Conservation (phyloP, 495 filamentous ascomycete species). For the Aspergillus egyptiacus region DNA sequence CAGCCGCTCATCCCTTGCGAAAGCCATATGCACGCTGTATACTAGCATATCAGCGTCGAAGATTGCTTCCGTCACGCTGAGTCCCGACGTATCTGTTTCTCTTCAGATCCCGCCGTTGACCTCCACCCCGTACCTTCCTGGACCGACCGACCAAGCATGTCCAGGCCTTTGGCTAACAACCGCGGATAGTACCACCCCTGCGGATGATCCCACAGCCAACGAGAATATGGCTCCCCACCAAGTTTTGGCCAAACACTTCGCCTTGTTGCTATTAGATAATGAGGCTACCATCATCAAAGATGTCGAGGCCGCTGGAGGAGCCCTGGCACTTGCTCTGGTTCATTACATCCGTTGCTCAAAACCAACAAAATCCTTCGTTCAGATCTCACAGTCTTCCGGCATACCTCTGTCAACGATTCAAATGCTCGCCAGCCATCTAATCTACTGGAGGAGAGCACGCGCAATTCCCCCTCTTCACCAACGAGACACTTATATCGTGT, state of each 20-base stretch:
- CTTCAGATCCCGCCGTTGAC: constrained; percentile 81
- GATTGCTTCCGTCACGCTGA: constrained; percentile 67
- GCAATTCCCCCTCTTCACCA: constrained; percentile 87
- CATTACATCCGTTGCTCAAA: constrained; percentile 80
- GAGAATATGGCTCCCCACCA: constrained; percentile 45
- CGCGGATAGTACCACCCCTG: constrained; percentile 61
- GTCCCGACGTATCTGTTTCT: constrained; percentile 58
- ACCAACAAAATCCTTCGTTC: constrained; percentile 78
- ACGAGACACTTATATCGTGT: constrained; percentile 87
- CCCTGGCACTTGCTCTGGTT: constrained; percentile 63
- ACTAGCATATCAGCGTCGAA: constrained; percentile 72
- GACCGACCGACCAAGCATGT: constrained; percentile 55
- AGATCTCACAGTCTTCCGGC: constrained; percentile 65
- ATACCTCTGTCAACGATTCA: constrained; percentile 76
- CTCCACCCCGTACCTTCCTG: constrained; percentile 66
- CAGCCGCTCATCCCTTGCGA: constrained; percentile 68
- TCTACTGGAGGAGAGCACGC: constrained; percentile 89
- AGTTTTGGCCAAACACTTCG: constrained; percentile 76
- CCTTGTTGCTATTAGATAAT: constrained; percentile 77
- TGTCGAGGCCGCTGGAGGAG: constrained; percentile 68
- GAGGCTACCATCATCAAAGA: constrained; percentile 76
- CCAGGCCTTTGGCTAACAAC: constrained; percentile 81
- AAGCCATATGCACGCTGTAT: constrained; percentile 74
- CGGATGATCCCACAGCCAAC: constrained; percentile 57
- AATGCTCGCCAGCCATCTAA: constrained; percentile 79